Evolutionary conservation across 1,139 yeast species (phyloP), one percentile per base, ranked within the genome.

Genomic region (Citeromyces siamensis): DNA sequence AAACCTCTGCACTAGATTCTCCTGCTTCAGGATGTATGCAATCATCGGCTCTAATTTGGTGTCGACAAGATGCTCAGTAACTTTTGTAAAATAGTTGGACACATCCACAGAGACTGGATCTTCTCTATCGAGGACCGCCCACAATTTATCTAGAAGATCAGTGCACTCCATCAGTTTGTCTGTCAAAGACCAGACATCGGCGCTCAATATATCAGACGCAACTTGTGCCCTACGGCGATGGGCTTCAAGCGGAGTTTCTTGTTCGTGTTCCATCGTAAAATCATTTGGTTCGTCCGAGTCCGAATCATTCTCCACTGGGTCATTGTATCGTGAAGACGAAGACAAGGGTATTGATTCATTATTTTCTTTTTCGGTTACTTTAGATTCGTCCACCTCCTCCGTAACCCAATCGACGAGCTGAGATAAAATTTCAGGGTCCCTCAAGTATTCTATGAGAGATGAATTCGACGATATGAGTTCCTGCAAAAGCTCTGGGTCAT

Each of bases 101-200:
- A 83, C 67, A 41, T 74, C 70, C 46, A 85, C 82, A 31, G 86
- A 75, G 39, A 88, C 60, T 2, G 90, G 79, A 5, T 68, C 64
- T 2, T 64, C 62, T 38, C 60, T 63, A 46, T 84, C 94, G 44
- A 90, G 66, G 17, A 88, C 66, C 19, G 73, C 59, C 98, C 98
- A 90, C 38, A 90, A 62, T 49, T 69, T 74, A 42, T 73, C 72
- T 44, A 93, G 58, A 37, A 83, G 66, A 14, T 64, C 67, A 3
- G 73, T 65, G 41, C 77, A 73, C 48, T 83, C 93, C 80, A 90
- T 80, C 36, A 90, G 78, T 1, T 95, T 78, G 48, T 90, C 95
- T 4, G 95, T 83, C 28, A 93, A 66, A 4, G 94, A 82, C 96
- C 96, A 90, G 6, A 86, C 93, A 52, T 90, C 97, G 4, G 94